Conservation (phyloP, 495 filamentous ascomycete genomes). For the Poronia punctata region DNA sequence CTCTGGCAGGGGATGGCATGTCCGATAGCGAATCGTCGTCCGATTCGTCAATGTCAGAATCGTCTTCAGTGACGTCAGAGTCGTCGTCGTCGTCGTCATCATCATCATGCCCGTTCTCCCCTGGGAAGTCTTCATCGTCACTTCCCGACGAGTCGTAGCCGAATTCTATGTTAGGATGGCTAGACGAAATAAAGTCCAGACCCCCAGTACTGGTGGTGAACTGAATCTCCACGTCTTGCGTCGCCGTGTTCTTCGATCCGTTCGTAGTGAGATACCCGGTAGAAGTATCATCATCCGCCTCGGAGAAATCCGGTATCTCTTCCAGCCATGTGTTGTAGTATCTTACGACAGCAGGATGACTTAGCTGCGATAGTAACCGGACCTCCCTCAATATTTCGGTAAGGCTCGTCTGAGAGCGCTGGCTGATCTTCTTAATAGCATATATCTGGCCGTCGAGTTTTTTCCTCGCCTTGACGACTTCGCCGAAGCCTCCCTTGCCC, state of each 20-base stretch:
- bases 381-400: conserved; percentile 88
- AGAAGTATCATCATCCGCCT: conserved; percentile 52
- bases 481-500: conserved; percentile 90
- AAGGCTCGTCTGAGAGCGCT: conserved; percentile 68
- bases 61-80: conserved; percentile 18
- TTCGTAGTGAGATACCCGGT: conserved; percentile 44
- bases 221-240: conserved; percentile 49
- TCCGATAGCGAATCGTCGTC: conserved; percentile 7
- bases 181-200: conserved; percentile 89
- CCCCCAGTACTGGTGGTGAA: conserved; percentile 64
- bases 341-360: conserved; percentile 91
- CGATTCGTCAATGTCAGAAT: conserved; percentile 1
- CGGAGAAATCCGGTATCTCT: conserved; percentile 49
- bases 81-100: conserved; percentile 31
- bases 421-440: conserved; percentile 92
- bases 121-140: conserved; percentile 33
- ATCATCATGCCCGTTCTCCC: conserved; percentile 35
- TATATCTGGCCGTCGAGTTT: conserved; percentile 89
- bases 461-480: conserved; percentile 94
- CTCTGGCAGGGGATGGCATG: conserved; percentile 23
- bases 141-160: conserved; percentile 62
- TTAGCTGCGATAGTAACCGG: conserved; percentile 79
- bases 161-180: conserved; percentile 73
- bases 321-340: conserved; percentile 96
- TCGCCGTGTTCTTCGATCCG: conserved; percentile 24